phyloP scores from a whole-genome alignment of 148 eudicot species.

The Rhododendron ferrugineum region DNA sequence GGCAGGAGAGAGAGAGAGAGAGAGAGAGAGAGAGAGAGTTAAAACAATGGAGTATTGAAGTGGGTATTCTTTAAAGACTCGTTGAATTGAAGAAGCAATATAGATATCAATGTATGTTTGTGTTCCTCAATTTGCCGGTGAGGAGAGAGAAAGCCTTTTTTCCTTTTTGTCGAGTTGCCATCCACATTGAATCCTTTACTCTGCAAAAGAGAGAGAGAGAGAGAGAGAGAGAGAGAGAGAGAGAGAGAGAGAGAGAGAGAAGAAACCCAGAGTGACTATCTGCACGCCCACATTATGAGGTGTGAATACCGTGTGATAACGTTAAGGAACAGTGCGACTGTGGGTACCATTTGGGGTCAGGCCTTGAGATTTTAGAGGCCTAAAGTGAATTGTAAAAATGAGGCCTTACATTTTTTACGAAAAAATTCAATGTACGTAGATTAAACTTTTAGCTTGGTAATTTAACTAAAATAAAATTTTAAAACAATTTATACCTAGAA shows the following conservation, averaged over 20 bases:
- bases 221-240: neutral
- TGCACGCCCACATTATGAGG: neutral
- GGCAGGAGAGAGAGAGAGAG: neutral
- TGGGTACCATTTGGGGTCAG: neutral
- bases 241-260: neutral
- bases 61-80: slow-evolving; percentile 33
- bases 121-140: neutral
- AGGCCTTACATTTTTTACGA: no score
- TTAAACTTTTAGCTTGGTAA: no score
- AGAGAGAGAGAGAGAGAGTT: neutral
- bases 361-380: no score
- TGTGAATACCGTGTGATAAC: no score
- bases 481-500: no score
- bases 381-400: no score
- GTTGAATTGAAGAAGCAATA: slow-evolving; percentile 7
- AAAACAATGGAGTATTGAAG: slow-evolving; percentile 29
- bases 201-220: neutral
- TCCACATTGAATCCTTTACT: neutral
- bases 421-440: no score
- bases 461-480: no score
- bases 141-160: neutral
- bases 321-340: neutral
- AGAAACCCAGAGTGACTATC: neutral
- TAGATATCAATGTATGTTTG: neutral
- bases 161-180: neutral